A percentile compares a stretch with the other conserved stretches of the same genome.
Conservation (phyloP, 768 basidiomycete genomes). For the Auricularia sp. region DNA sequence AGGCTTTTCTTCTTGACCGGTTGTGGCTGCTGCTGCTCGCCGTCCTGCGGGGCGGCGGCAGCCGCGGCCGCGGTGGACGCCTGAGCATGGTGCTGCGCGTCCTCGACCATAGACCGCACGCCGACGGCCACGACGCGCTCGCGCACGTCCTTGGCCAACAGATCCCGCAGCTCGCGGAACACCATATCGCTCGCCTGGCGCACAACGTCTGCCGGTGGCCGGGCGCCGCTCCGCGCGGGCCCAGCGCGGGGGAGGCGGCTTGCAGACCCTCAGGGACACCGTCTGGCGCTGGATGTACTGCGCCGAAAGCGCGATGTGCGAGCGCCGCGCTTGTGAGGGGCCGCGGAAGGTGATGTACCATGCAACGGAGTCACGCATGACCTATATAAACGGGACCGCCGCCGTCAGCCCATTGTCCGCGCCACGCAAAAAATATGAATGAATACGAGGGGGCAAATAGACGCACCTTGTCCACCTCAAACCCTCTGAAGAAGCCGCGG, state of each 20-base stretch:
- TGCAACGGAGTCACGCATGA: constrained; percentile 57
- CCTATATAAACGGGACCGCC: constrained; percentile 27
- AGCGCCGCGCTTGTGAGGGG: constrained; percentile 51
- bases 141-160: constrained; percentile 55
- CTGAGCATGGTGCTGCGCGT: constrained; percentile 34
- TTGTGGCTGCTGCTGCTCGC: constrained; percentile 11
- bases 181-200: constrained; percentile 46
- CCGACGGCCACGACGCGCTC: constrained; percentile 49
- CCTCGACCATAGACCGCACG: constrained; percentile 40
- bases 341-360: constrained; percentile 78
- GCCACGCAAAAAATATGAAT: not conserved
- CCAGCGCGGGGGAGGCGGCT: constrained; percentile 27
- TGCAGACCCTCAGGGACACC: constrained; percentile 44
- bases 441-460: constrained; percentile 1
- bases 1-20: constrained; percentile 15
- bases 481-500: constrained; percentile 53
- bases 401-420: constrained; percentile 8
- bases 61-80: not conserved
- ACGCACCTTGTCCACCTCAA: constrained; percentile 64
- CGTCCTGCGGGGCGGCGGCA: not conserved
- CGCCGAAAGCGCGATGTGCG: constrained; percentile 50
- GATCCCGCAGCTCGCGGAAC: constrained; percentile 40
- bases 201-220: constrained; percentile 32
- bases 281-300: constrained; percentile 43
- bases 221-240: not conserved